Evolutionary conservation across 2,329 filamentous ascomycete genomes (phyloP).

Genomic region (Nothopassalora personata): DNA sequence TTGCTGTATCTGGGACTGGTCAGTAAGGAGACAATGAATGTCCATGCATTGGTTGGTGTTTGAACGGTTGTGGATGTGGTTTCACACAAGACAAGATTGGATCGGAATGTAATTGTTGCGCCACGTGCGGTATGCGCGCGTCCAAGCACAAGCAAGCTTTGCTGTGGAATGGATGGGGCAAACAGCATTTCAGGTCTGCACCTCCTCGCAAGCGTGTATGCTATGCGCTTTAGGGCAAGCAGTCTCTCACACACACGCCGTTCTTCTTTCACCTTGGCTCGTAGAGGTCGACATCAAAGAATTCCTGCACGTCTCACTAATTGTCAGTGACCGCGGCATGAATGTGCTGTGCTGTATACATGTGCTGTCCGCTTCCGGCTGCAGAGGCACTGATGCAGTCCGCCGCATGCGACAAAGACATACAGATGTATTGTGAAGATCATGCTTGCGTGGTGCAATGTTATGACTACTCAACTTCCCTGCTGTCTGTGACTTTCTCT

Average conservation of each 20-base stretch:
- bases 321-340: conserved; percentile 20
- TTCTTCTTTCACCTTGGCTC: neutral
- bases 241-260: neutral
- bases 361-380: conserved; percentile 9
- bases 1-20: neutral
- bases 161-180: conserved; percentile 16
- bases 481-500: neutral
- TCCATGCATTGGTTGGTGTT: neutral
- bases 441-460: conserved; percentile 16
- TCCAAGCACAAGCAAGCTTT: conserved; percentile 4
- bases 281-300: neutral
- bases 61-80: too few species aligned
- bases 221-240: neutral
- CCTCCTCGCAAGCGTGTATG: neutral
- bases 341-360: conserved; percentile 5
- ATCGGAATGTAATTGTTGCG: conserved; percentile 8
- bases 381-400: neutral
- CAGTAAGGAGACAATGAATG: neutral
- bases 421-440: conserved; percentile 11
- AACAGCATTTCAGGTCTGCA: conserved; percentile 5
- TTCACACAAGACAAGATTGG: too few species aligned
- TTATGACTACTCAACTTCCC: conserved; percentile 5
- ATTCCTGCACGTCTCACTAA: conserved; percentile 5
- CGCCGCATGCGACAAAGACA: conserved; percentile 26
- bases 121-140: conserved; percentile 14